These are phyloP conservation scores for Penicillium sclerotigenum DNA, from an alignment of 2,329 filamentous ascomycete species.

Conservation along the genomic window DNA sequence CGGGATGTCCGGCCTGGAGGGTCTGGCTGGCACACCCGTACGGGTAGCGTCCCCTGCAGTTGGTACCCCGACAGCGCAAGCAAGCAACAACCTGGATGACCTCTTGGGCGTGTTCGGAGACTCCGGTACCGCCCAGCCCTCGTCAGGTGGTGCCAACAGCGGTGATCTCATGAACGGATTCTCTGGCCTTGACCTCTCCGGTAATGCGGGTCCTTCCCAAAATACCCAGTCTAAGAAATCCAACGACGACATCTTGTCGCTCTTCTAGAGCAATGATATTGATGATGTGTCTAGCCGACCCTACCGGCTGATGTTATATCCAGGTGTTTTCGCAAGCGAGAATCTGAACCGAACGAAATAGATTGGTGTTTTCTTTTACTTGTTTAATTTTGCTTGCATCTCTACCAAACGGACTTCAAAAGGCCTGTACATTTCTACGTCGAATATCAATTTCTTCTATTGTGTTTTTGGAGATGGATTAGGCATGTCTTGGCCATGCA, in stretches of 20 bases:
- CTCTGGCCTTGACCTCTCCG: constrained; percentile 71
- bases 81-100: constrained; percentile 70
- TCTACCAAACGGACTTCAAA: constrained; percentile 16
- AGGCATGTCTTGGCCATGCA: not conserved
- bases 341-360: constrained; percentile 25
- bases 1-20: constrained; percentile 63
- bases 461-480: not conserved
- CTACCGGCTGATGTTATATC: constrained; percentile 16
- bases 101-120: constrained; percentile 68
- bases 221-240: constrained; percentile 45
- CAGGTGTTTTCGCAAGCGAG: constrained; percentile 25
- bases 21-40: constrained; percentile 56
- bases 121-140: constrained; percentile 39
- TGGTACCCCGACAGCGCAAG: constrained; percentile 26
- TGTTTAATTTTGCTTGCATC: constrained; percentile 23
- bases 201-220: constrained; percentile 32
- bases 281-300: constrained; percentile 1
- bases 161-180: constrained; percentile 77
- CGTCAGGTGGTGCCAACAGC: constrained; percentile 32
- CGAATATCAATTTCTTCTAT: constrained; percentile 5
- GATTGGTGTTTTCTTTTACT: constrained; percentile 19
- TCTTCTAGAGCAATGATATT: constrained; percentile 44
- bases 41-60: constrained; percentile 47
- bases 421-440: constrained; percentile 20
- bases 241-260: constrained; percentile 55